Conservation (phyloP, 2,329 filamentous ascomycete species). For the Pseudogymnoascus sp. region DNA sequence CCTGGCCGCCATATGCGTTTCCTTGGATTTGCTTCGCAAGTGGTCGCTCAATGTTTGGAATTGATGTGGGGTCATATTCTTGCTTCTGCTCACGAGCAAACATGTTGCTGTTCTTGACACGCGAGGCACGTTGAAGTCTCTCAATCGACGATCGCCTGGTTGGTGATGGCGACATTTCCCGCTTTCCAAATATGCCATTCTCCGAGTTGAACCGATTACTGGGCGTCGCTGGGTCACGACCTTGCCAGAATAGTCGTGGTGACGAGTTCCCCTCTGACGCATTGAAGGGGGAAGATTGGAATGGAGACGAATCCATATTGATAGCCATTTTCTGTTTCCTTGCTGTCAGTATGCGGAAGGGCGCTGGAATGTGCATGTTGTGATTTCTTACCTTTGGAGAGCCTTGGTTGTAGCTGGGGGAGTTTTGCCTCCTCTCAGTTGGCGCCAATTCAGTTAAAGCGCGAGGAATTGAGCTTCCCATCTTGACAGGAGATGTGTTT, state of each 20-base stretch:
- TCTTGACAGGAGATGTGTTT: constrained; percentile 47
- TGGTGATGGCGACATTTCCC: constrained; percentile 57
- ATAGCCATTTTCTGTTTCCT: constrained; percentile 55
- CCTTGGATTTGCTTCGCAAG: constrained; percentile 66
- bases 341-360: constrained; percentile 10
- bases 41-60: constrained; percentile 75
- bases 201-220: constrained; percentile 55
- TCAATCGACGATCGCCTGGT: constrained; percentile 86
- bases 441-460: constrained; percentile 86
- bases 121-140: constrained; percentile 86
- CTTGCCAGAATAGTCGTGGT: constrained; percentile 86
- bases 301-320: constrained; percentile 70
- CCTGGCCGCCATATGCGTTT: constrained; percentile 58
- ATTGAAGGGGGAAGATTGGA: constrained; percentile 72
- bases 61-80: constrained; percentile 78
- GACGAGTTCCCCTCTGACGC: constrained; percentile 54
- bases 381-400: constrained; percentile 53
- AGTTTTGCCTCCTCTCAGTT: constrained; percentile 81
- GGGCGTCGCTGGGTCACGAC: constrained; percentile 60
- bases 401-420: constrained; percentile 75
- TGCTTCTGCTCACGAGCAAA: constrained; percentile 86
- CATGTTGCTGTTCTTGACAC: constrained; percentile 97
- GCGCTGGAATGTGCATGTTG: neutral
- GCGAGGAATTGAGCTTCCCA: constrained; percentile 54
- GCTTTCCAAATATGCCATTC: constrained; percentile 55